phyloP scores from a whole-genome alignment of 208 protist species.

The Acanthamoeba divionensis region DNA sequence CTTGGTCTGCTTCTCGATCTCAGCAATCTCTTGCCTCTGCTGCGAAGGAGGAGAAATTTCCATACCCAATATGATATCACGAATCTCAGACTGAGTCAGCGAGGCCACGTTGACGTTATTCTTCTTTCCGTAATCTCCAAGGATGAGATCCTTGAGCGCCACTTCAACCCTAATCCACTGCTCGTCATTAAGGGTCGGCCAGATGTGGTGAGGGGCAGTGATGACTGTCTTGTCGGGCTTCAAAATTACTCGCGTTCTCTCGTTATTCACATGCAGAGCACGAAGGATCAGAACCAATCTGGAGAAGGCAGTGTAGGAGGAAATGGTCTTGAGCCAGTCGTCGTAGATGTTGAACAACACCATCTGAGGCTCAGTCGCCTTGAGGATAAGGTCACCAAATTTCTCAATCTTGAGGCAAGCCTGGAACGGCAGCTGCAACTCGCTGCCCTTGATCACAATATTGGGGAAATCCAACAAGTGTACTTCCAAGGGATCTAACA shows the following conservation, averaged over 20 bases:
- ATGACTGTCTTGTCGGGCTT: slow-evolving; percentile 94
- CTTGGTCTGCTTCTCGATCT: slow-evolving; percentile 94
- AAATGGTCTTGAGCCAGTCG: slow-evolving; percentile 98
- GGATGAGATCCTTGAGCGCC: slow-evolving; percentile 99
- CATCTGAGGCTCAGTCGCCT: slow-evolving; percentile 96
- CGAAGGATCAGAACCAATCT: slow-evolving; percentile 98
- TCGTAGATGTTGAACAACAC: slow-evolving; percentile 99
- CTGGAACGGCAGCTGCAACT: slow-evolving; percentile 98
- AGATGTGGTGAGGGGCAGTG: slow-evolving; percentile 96
- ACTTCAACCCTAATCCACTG: slow-evolving; percentile 98
- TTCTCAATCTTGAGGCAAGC: slow-evolving; percentile 98
- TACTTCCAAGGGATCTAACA: slow-evolving; percentile 94
- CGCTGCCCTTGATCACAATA: slow-evolving; percentile 99
- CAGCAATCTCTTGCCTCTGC: slow-evolving; percentile 97
- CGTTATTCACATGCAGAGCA: slow-evolving; percentile 96
- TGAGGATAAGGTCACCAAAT: slow-evolving; percentile 98
- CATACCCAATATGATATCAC: slow-evolving; percentile 99
- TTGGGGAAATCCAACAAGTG: slow-evolving; percentile 97
- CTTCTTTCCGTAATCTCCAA: slow-evolving; percentile 98
- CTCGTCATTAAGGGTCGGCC: slow-evolving; percentile 97
- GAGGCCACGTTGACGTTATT: slow-evolving; percentile 98
- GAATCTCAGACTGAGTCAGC: slow-evolving; percentile 99
- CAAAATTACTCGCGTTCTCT: slow-evolving; percentile 93
- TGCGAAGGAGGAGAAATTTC: slow-evolving; percentile 97
- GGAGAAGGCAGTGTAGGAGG: slow-evolving; percentile 98